Evolutionary conservation across 1,139 yeast genomes (phyloP).

Genomic region (Saccharomycopsis hybrid): DNA sequence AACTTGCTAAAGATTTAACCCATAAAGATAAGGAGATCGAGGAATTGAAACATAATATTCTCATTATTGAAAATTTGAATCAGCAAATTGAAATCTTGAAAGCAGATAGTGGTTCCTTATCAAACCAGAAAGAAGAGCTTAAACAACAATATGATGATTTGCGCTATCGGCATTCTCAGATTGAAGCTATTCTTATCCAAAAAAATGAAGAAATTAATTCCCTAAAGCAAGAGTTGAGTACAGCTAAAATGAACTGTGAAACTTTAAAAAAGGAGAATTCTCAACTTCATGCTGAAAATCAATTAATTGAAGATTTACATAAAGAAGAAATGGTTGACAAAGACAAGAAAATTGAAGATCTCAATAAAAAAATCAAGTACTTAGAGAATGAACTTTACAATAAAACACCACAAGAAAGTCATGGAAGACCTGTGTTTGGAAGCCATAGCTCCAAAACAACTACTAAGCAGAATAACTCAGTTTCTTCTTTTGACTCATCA

Average conservation of each 20-base stretch:
- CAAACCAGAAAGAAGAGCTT: neutral
- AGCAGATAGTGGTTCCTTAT: neutral
- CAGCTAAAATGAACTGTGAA: constrained; percentile 8
- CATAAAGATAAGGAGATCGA: constrained; percentile 22
- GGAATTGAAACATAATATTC: constrained; percentile 21
- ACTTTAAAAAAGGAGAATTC: constrained; percentile 26
- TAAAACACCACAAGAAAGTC: too few species aligned
- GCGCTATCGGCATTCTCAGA: constrained; percentile 7
- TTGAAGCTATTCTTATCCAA: constrained; percentile 5
- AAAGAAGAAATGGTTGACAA: constrained; percentile 24
- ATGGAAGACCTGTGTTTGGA: too few species aligned
- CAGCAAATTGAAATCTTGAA: constrained; percentile 8
- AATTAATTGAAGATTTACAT: constrained; percentile 23
- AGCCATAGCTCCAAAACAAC: too few species aligned
- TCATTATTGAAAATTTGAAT: constrained; percentile 17
- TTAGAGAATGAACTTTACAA: neutral
- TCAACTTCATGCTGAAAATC: constrained; percentile 23
- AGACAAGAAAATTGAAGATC: constrained; percentile 24
- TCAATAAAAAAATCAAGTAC: constrained; percentile 12
- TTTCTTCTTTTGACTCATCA: constrained; percentile 9
- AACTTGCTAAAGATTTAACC: constrained; percentile 1
- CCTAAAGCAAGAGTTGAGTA: constrained; percentile 8
- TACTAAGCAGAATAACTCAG: constrained; percentile 3
- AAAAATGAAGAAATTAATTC: constrained; percentile 21
- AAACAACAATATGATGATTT: constrained; percentile 8